Percentiles rank a stretch among this genome's conserved stretches.
Evolutionary conservation across 257 asterid genomes (phyloP).

Genomic region (Jasminum sambac): DNA sequence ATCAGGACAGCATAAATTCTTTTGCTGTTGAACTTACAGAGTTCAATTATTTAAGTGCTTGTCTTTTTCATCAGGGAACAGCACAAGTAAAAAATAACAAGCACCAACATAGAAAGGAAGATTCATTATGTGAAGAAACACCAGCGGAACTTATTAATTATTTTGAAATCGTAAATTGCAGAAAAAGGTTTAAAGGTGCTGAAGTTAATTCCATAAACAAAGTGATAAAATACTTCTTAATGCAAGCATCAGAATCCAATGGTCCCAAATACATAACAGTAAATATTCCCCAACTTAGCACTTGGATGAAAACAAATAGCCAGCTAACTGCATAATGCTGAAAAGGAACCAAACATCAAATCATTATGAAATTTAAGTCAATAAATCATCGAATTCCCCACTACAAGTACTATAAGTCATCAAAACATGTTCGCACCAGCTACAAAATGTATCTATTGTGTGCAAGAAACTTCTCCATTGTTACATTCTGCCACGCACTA

Average conservation of each 20-base stretch:
- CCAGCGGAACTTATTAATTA: conserved; percentile 26
- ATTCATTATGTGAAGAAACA: conserved; percentile 55
- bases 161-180: conserved; percentile 16
- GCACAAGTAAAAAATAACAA: conserved; percentile 33
- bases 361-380: conserved; percentile 40
- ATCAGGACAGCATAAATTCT: conserved; percentile 15
- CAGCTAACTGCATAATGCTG: conserved; percentile 39
- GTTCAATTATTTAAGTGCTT: conserved; percentile 27
- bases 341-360: conserved; percentile 48
- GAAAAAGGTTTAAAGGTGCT: conserved; percentile 32
- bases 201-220: conserved; percentile 39
- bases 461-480: neutral
- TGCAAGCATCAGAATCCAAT: conserved; percentile 60
- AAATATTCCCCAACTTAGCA: conserved; percentile 54
- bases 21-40: conserved; percentile 28
- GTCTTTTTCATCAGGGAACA: conserved; percentile 25
- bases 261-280: conserved; percentile 41
- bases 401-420: conserved; percentile 31
- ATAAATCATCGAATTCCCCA: conserved; percentile 44
- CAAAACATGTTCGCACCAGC: neutral
- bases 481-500: neutral
- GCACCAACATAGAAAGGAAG: conserved; percentile 37
- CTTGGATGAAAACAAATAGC: conserved; percentile 25
- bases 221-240: conserved; percentile 36
- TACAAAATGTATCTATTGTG: neutral